Evolutionary conservation across 2,329 filamentous ascomycete species (phyloP).

Genomic region (Periconia sp.): DNA sequence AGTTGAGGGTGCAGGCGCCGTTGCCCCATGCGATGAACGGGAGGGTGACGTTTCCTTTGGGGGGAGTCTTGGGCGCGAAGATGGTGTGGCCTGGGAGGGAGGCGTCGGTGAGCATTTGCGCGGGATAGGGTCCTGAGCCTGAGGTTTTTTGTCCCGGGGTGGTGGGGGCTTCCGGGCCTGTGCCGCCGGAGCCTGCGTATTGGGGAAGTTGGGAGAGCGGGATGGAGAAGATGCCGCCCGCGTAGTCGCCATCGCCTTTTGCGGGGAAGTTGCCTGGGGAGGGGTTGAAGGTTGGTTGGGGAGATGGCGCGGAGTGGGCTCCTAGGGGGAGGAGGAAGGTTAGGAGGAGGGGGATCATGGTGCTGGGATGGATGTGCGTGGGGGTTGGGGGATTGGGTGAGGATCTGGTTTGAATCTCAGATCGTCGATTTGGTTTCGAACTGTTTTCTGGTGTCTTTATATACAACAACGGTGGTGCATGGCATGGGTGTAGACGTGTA

Average conservation of each 20-base stretch:
- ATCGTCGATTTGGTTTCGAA: too few species aligned
- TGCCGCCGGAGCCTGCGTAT: constrained; percentile 11
- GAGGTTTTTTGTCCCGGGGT: constrained; percentile 15
- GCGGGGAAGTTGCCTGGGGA: constrained; percentile 18
- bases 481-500: too few species aligned
- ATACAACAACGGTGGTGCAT: too few species aligned
- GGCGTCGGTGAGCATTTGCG: constrained; percentile 17
- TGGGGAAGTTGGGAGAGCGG: constrained; percentile 17
- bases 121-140: constrained; percentile 23
- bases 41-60: constrained; percentile 15
- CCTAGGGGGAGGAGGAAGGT: background rate
- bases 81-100: constrained; percentile 18
- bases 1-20: constrained; percentile 15
- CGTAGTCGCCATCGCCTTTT: constrained; percentile 22
- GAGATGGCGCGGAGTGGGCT: background rate
- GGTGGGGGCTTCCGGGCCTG: constrained; percentile 11
- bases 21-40: constrained; percentile 25
- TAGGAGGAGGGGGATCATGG: background rate
- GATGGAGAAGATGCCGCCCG: constrained; percentile 24
- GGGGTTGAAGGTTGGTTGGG: constrained; percentile 14
- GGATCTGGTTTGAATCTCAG: too few species aligned
- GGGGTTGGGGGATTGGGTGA: background rate
- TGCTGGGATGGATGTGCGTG: background rate
- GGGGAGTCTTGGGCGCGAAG: constrained; percentile 16
- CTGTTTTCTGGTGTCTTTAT: too few species aligned